Conservation (phyloP, 225 moss, liverwort and hornwort genomes). For the Lunularia cruciata region DNA sequence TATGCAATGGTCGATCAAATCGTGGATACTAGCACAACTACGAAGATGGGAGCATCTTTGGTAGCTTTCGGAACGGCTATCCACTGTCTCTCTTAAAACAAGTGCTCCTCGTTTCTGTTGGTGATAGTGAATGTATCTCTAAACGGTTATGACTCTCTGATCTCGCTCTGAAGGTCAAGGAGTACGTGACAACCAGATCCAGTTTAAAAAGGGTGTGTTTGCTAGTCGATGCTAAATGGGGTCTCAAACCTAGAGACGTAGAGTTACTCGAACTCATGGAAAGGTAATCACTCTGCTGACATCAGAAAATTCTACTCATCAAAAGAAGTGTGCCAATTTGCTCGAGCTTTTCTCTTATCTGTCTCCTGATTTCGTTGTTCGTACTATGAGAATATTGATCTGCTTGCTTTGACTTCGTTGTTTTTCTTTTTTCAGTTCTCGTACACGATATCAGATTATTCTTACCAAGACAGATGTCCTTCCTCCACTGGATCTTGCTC, state of each 20-base stretch:
- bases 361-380: not conserved
- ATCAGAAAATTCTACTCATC: no score
- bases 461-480: constrained; percentile 86
- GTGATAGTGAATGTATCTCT: no score
- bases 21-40: no score
- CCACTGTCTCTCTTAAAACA: no score
- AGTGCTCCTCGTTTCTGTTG: no score
- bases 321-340: no score
- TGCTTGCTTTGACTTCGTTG: not conserved
- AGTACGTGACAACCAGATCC: constrained; percentile 70
- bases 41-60: not conserved
- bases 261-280: constrained; percentile 88
- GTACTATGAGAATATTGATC: not conserved
- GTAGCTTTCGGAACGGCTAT: no score
- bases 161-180: constrained; percentile 63
- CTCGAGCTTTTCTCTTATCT: not conserved
- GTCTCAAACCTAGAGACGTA: constrained; percentile 85
- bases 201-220: constrained; percentile 81
- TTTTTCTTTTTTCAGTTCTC: constrained; percentile 53
- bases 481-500: constrained; percentile 80
- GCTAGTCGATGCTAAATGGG: constrained; percentile 96
- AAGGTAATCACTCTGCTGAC: constrained; percentile 47
- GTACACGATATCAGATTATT: constrained; percentile 75
- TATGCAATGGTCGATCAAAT: no score
- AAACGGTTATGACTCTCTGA: no score